These are phyloP conservation scores for Wakefieldia striispora DNA, from an alignment of 768 basidiomycete species.

Conservation along the genomic window DNA sequence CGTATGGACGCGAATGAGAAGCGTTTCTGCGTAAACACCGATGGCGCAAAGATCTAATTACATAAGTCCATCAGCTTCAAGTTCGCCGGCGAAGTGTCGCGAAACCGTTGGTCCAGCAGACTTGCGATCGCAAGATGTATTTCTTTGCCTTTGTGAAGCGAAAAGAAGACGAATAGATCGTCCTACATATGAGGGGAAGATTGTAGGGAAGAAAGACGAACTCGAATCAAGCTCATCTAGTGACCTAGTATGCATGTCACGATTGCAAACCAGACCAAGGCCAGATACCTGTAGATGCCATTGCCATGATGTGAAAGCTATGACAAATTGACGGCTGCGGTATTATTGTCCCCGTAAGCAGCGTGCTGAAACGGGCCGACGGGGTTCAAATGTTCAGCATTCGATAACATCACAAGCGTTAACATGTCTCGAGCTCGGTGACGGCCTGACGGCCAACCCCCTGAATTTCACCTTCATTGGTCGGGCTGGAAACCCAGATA, in stretches of 20 bases:
- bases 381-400: no score
- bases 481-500: no score
- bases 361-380: no score
- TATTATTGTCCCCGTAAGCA: no score
- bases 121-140: constrained; percentile 10
- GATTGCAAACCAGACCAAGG: constrained; percentile 16
- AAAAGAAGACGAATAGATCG: constrained; percentile 10
- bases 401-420: no score
- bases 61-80: constrained; percentile 16
- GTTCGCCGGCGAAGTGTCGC: constrained; percentile 19
- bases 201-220: background rate
- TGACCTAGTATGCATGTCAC: background rate
- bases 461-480: no score
- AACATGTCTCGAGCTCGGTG: no score
- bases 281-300: constrained; percentile 2
- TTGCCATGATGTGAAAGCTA: no score
- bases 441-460: no score
- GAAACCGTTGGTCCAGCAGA: constrained; percentile 7
- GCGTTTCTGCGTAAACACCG: constrained; percentile 5
- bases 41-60: constrained; percentile 22
- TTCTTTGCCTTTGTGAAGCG: constrained; percentile 14
- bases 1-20: constrained; percentile 5
- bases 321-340: no score
- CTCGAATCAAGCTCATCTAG: background rate
- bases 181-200: background rate